Conservation (phyloP, 192 early-diverging fungal species). For the Phlyctochytrium bullatum region DNA sequence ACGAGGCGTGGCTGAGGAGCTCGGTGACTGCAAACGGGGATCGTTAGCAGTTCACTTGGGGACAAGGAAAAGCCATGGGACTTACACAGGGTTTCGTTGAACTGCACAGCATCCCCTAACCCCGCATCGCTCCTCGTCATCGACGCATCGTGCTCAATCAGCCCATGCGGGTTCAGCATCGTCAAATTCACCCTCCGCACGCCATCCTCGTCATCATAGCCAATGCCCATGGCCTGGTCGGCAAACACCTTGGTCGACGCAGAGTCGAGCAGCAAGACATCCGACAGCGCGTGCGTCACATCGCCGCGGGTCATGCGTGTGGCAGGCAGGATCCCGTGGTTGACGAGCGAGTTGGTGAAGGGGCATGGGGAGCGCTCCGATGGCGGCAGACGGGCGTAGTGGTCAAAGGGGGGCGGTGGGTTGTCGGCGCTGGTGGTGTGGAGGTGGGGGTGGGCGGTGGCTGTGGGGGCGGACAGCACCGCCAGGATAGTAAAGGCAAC, state of each 20-base stretch:
- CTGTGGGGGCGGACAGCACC: no score
- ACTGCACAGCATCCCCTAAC: conserved; percentile 24
- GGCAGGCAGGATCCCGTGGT: background rate
- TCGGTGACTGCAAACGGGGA: background rate
- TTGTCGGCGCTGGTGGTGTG: no score
- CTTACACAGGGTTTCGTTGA: conserved; percentile 11
- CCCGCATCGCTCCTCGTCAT: conserved; percentile 24
- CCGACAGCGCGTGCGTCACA: background rate
- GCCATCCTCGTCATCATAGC: conserved; percentile 3
- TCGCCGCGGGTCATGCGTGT: background rate
- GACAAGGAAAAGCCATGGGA: background rate
- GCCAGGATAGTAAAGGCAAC: no score
- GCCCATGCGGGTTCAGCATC: conserved; percentile 2
- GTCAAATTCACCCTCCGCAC: background rate
- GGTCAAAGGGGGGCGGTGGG: no score
- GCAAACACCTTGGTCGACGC: background rate
- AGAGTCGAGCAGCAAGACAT: background rate
- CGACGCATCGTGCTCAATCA: conserved; percentile 38
- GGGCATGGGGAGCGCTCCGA: background rate
- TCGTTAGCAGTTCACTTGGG: no score
- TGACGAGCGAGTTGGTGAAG: background rate
- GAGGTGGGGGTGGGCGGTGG: no score
- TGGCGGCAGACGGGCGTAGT: no score
- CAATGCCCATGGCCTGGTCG: background rate
- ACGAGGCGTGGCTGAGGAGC: background rate